Percentiles rank a stretch among this genome's conserved stretches.
These are phyloP conservation scores for Myriosclerotinia scirpicola DNA, from an alignment of 2,329 filamentous ascomycete species.

Conservation along the genomic window DNA sequence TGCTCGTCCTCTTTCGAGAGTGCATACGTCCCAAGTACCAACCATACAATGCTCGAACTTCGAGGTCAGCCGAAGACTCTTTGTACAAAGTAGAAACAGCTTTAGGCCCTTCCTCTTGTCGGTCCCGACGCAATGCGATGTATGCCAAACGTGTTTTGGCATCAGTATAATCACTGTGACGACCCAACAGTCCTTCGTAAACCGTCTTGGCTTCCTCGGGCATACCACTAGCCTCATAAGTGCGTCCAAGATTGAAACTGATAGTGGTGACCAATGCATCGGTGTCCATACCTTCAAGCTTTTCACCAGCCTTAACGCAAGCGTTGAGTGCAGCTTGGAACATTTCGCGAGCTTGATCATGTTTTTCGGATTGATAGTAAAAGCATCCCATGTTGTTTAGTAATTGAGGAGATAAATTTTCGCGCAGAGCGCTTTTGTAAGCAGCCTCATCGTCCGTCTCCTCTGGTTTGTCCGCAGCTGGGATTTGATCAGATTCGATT, in stretches of 20 bases:
- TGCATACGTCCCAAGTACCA: slow-evolving; percentile 86
- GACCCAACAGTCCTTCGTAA: slow-evolving; percentile 80
- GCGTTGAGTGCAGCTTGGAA: slow-evolving; percentile 91
- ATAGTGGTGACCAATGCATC: slow-evolving; percentile 94
- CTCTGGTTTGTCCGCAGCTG: slow-evolving; percentile 64
- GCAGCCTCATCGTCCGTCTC: slow-evolving; percentile 60
- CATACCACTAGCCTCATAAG: slow-evolving; percentile 83
- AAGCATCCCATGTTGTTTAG: slow-evolving; percentile 98
- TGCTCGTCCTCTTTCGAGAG: slow-evolving; percentile 76
- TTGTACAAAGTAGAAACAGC: slow-evolving; percentile 84
- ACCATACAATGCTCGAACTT: slow-evolving; percentile 88
- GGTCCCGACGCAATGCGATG: slow-evolving; percentile 78
- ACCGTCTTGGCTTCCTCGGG: slow-evolving; percentile 82
- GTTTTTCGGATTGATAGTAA: slow-evolving; percentile 83
- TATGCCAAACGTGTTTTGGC: slow-evolving; percentile 86
- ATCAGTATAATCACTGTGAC: slow-evolving; percentile 90
- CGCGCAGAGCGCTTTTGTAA: slow-evolving; percentile 63
- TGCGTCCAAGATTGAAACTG: slow-evolving; percentile 92
- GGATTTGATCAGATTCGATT: slow-evolving; percentile 78
- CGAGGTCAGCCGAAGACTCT: slow-evolving; percentile 78
- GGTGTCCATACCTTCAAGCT: slow-evolving; percentile 73
- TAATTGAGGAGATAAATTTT: slow-evolving; percentile 81
- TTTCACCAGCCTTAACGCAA: slow-evolving; percentile 77
- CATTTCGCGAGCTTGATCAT: slow-evolving; percentile 75
- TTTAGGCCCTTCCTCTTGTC: slow-evolving; percentile 82